Conservation (phyloP, 2,329 filamentous ascomycete genomes). For the Colletotrichum sp. region DNA sequence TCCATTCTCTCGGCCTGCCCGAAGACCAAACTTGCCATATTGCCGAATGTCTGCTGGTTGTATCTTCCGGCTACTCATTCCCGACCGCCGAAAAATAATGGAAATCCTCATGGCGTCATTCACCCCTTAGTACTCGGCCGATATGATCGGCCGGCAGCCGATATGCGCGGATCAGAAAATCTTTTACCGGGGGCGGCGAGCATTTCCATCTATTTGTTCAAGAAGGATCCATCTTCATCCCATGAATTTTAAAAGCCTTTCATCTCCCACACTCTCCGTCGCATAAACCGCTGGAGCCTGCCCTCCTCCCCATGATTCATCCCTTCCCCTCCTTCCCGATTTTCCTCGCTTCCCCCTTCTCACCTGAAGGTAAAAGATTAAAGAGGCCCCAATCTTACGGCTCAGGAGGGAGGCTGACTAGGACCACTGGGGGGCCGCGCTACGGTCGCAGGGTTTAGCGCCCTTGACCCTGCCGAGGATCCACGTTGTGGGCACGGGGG, state of each 20-base stretch:
- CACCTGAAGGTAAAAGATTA: background rate
- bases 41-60: background rate
- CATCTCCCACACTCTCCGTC: constrained; percentile 7
- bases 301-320: background rate
- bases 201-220: background rate
- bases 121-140: background rate
- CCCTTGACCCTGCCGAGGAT: constrained; percentile 14
- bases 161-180: background rate
- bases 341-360: background rate
- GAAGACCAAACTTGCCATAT: background rate
- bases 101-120: background rate
- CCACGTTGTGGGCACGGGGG: constrained; percentile 14
- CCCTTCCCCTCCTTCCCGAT: background rate
- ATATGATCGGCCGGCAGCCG: background rate
- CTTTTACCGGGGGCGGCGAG: background rate
- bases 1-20: background rate
- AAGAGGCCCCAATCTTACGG: background rate
- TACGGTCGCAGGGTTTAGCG: constrained; percentile 1
- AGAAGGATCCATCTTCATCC: background rate
- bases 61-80: background rate
- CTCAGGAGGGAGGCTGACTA: constrained; percentile 6
- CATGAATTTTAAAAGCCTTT: background rate
- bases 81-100: background rate
- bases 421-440: background rate
- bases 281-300: background rate